Evolutionary conservation across 257 asterid genomes (phyloP).

Genomic region (Lycium barbarum): DNA sequence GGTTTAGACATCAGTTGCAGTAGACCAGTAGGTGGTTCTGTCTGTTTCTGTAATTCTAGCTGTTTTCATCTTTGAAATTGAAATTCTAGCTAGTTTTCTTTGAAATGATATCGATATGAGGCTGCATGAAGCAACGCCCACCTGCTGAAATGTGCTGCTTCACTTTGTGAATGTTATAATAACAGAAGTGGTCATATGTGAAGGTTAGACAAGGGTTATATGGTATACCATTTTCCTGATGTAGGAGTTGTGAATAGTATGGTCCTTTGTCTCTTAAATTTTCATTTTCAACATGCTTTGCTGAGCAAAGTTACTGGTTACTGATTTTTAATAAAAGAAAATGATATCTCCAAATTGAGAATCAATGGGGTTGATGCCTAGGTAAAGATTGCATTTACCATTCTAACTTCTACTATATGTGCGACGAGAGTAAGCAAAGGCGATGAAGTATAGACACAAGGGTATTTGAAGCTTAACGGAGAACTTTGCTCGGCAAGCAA

Average conservation of each 20-base stretch:
- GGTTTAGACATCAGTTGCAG: neutral
- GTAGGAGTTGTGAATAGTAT: neutral
- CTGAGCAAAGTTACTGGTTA: neutral
- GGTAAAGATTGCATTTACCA: neutral
- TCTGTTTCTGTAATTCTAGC: neutral
- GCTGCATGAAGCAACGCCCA: neutral
- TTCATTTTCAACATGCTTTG: slow-evolving; percentile 12
- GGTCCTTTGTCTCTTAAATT: neutral
- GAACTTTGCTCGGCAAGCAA: neutral
- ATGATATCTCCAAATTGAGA: slow-evolving; percentile 5
- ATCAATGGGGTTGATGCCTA: slow-evolving; percentile 8
- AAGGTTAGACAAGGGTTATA: neutral
- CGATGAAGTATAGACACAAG: neutral
- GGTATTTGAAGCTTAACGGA: neutral
- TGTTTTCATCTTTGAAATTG: neutral
- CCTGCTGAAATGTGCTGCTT: slow-evolving; percentile 10
- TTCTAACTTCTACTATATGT: neutral
- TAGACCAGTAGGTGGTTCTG: slow-evolving; percentile 9
- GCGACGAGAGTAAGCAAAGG: neutral
- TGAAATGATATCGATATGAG: neutral
- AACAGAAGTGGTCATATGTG: neutral
- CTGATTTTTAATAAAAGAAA: neutral
- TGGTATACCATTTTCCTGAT: neutral
- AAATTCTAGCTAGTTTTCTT: neutral
- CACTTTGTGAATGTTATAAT: neutral